These are phyloP conservation scores for Pleurotus citrinopileatus DNA, from an alignment of 768 basidiomycete species.

Conservation along the genomic window DNA sequence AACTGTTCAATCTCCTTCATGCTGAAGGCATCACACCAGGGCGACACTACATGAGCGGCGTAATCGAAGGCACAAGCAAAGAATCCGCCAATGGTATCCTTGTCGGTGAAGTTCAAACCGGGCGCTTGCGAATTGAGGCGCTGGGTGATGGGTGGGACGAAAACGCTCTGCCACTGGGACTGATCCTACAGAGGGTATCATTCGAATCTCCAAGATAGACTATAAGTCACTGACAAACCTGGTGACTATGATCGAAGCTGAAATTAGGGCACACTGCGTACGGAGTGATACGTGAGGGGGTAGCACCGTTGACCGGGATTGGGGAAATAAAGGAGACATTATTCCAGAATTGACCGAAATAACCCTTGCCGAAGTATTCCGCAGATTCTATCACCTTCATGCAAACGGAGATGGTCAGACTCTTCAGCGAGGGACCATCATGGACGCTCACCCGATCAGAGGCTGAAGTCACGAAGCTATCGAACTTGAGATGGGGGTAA, in stretches of 20 bases:
- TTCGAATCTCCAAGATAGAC: slow-evolving; percentile 5
- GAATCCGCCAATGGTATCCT: slow-evolving; percentile 35
- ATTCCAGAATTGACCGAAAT: slow-evolving; percentile 31
- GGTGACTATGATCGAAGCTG: slow-evolving; percentile 15
- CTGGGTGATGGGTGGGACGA: slow-evolving; percentile 31
- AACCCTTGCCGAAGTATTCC: slow-evolving; percentile 35
- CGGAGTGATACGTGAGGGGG: slow-evolving; percentile 38
- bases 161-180: slow-evolving; percentile 30
- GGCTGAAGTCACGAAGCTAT: neutral
- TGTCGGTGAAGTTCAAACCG: slow-evolving; percentile 26
- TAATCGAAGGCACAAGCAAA: slow-evolving; percentile 42
- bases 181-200: too few species aligned
- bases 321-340: slow-evolving; percentile 17
- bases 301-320: slow-evolving; percentile 28
- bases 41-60: slow-evolving; percentile 31
- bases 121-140: slow-evolving; percentile 31
- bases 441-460: neutral
- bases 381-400: slow-evolving; percentile 28
- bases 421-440: neutral
- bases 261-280: slow-evolving; percentile 33
- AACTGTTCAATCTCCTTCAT: slow-evolving; percentile 29
- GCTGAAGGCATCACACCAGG: slow-evolving; percentile 38
- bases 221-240: slow-evolving; percentile 22
- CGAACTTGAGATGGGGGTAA: neutral
- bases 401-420: neutral